Evolutionary conservation across 371 early-diverging fungal genomes (phyloP).

Genomic region (Haplosporangium sp.): DNA sequence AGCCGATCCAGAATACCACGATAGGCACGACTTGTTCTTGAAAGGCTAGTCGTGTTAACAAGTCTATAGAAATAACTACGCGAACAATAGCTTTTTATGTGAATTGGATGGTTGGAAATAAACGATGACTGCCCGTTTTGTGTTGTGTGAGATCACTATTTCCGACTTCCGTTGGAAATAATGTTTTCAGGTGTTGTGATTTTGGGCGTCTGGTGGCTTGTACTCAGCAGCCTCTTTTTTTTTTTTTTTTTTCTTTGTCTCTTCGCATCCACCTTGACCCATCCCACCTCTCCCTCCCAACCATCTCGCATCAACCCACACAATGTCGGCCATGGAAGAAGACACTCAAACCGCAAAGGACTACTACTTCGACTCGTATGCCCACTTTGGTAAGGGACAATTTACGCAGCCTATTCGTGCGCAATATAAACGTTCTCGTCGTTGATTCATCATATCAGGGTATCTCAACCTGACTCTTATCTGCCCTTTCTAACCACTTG

Average conservation of each 20-base stretch:
- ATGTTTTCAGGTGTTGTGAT: background rate
- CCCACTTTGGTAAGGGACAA: constrained; percentile 84
- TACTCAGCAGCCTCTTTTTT: background rate
- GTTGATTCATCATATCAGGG: too few relatives aligned
- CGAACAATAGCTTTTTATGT: too few relatives aligned
- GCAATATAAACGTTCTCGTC: background rate
- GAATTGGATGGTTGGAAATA: too few relatives aligned
- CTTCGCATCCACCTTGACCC: constrained; percentile 4
- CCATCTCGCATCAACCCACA: constrained; percentile 4
- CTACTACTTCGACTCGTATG: constrained; percentile 98
- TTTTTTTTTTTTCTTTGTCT: constrained; percentile 23
- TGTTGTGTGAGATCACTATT: too few relatives aligned
- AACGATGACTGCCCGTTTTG: too few relatives aligned
- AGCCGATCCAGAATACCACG: too few relatives aligned
- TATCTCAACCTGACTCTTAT: too few relatives aligned
- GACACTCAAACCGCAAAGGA: constrained; percentile 70
- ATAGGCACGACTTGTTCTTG: too few relatives aligned
- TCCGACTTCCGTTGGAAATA: background rate
- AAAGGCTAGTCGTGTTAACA: too few relatives aligned
- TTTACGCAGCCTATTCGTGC: constrained; percentile 7
- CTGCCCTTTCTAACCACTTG: background rate
- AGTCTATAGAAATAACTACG: too few relatives aligned
- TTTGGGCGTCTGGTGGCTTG: constrained; percentile 9
- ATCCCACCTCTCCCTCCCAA: background rate
- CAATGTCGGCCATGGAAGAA: constrained; percentile 55